Conservation (phyloP, 176 grass and related monocot genomes). For the Aegilops longissima region DNA sequence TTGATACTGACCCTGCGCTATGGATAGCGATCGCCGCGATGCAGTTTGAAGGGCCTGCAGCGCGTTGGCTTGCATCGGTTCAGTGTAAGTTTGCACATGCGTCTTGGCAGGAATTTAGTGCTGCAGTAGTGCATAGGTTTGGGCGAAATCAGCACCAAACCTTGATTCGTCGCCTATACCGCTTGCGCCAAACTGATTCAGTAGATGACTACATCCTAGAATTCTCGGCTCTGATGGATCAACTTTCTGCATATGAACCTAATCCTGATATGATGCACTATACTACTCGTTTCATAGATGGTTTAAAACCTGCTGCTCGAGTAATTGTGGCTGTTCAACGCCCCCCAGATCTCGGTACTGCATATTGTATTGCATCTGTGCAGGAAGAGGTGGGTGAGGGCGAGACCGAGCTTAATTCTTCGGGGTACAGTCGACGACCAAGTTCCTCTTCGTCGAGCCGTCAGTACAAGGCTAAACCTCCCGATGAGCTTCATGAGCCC, state of each 20-base stretch:
- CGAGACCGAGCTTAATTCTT: not conserved
- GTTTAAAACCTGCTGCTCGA: not conserved
- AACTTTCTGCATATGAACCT: not conserved
- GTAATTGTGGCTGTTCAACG: not conserved
- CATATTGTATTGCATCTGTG: not conserved
- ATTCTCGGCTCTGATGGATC: not conserved
- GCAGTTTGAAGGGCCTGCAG: no score
- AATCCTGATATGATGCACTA: not conserved
- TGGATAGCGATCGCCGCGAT: no score
- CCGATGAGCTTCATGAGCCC: no score
- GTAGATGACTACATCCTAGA: not conserved
- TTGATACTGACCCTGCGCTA: no score
- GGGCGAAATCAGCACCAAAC: not conserved
- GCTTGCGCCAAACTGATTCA: not conserved
- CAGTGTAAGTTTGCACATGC: no score
- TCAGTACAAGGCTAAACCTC: no score
- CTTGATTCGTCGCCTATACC: not conserved
- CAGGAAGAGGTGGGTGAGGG: not conserved
- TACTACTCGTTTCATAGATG: not conserved
- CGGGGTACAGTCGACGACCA: not conserved
- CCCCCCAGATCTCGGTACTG: not conserved
- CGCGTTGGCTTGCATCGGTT: no score
- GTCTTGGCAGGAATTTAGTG: no score
- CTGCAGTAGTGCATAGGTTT: not conserved
- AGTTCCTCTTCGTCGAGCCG: no score